A percentile compares a stretch with the other conserved stretches of the same genome.
Evolutionary conservation across 352 stramenopile species (phyloP).

Genomic region (Globisporangium mamillatum): DNA sequence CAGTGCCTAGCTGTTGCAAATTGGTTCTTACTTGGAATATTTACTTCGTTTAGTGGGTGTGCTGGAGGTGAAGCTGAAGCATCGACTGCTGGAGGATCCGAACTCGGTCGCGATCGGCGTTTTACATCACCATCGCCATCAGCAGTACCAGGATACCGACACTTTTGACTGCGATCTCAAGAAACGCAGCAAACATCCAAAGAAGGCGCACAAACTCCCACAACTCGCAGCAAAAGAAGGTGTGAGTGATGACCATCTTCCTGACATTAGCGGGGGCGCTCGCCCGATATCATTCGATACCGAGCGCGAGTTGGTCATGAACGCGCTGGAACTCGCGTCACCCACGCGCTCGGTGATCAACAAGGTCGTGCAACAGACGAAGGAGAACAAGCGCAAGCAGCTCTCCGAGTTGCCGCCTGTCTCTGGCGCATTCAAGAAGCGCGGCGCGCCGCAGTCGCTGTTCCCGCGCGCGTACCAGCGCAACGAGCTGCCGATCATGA

Average conservation of each 20-base stretch:
- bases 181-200: slow-evolving; percentile 14
- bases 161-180: background rate
- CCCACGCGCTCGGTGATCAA: slow-evolving; percentile 57
- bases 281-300: slow-evolving; percentile 40
- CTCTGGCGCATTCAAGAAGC: slow-evolving; percentile 55
- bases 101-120: slow-evolving; percentile 48
- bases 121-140: slow-evolving; percentile 17
- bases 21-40: background rate
- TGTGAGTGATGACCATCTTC: background rate
- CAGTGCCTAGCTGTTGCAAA: background rate
- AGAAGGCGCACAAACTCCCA: slow-evolving; percentile 40
- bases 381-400: slow-evolving; percentile 30
- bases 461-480: slow-evolving; percentile 63
- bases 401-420: slow-evolving; percentile 43
- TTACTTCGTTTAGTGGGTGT: slow-evolving; percentile 33
- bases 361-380: slow-evolving; percentile 49
- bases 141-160: background rate
- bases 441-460: slow-evolving; percentile 32
- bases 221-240: background rate
- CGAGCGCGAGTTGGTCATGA: slow-evolving; percentile 51
- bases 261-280: background rate
- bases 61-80: slow-evolving; percentile 70
- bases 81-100: slow-evolving; percentile 48
- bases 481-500: slow-evolving; percentile 68
- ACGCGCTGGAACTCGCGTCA: slow-evolving; percentile 46